phyloP scores from a whole-genome alignment of 225 moss, liverwort and hornwort genomes.

The Physcomitrium patens region DNA sequence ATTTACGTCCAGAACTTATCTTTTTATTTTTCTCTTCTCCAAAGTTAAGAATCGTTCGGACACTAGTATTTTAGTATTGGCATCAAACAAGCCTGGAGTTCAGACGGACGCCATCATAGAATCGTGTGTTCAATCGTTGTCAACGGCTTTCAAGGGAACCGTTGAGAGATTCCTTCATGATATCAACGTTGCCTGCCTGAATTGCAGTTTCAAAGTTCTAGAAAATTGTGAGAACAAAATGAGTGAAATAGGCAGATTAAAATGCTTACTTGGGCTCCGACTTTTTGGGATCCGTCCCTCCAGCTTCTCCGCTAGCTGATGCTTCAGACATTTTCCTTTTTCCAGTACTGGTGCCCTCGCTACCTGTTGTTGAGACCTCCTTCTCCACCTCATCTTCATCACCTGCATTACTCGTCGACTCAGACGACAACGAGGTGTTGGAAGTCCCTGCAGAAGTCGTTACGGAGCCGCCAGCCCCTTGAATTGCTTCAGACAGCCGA shows the following conservation, averaged over 20 bases:
- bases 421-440: conserved; percentile 54
- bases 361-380: conserved; percentile 20
- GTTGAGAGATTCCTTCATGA: no score
- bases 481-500: conserved; percentile 34
- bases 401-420: conserved; percentile 55
- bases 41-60: no score
- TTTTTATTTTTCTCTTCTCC: no score
- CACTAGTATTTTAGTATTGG: no score
- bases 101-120: no score
- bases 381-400: conserved; percentile 53
- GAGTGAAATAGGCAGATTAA: background rate
- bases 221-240: background rate
- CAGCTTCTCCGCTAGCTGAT: conserved; percentile 11
- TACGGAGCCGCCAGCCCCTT: conserved; percentile 42
- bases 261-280: conserved; percentile 54
- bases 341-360: conserved; percentile 39
- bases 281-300: conserved; percentile 40
- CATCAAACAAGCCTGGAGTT: no score
- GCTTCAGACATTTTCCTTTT: conserved; percentile 54
- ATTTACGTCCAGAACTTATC: no score
- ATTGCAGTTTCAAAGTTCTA: background rate
- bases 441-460: conserved; percentile 59
- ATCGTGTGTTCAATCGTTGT: no score
- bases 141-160: no score
- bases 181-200: background rate